These are phyloP conservation scores for Chaetomiaceae sp. DNA, from an alignment of 2,329 filamentous ascomycete genomes.

Conservation along the genomic window DNA sequence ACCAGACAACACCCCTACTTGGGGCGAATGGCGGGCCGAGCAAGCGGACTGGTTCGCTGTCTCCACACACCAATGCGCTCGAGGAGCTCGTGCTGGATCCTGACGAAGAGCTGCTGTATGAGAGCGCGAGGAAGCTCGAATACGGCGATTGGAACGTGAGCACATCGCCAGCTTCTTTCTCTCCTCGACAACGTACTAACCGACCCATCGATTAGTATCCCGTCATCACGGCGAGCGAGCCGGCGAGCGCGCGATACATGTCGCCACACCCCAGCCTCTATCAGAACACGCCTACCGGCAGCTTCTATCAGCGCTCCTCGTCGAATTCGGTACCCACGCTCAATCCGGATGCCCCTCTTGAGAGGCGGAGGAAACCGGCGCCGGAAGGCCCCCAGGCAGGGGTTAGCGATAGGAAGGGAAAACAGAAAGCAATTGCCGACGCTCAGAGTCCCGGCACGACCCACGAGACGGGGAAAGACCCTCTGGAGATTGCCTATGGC, in stretches of 20 bases:
- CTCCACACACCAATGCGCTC: slow-evolving; percentile 40
- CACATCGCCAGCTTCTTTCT: slow-evolving; percentile 31
- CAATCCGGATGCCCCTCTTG: slow-evolving; percentile 20
- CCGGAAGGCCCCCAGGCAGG: slow-evolving; percentile 22
- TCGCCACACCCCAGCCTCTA: slow-evolving; percentile 31
- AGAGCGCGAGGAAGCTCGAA: slow-evolving; percentile 64
- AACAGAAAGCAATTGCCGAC: slow-evolving; percentile 21
- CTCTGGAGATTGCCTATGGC: slow-evolving; percentile 27
- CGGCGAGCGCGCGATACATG: slow-evolving; percentile 32
- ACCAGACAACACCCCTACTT: slow-evolving; percentile 52
- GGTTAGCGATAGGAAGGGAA: slow-evolving; percentile 22
- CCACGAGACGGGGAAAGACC: slow-evolving; percentile 20
- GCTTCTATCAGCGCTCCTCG: slow-evolving; percentile 21
- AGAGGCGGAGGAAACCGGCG: slow-evolving; percentile 22
- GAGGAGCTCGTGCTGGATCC: slow-evolving; percentile 52
- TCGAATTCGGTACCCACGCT: slow-evolving; percentile 19
- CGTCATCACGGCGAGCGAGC: slow-evolving; percentile 75
- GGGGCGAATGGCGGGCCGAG: slow-evolving; percentile 42
- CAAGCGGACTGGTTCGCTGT: slow-evolving; percentile 31
- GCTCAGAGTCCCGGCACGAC: slow-evolving; percentile 13
- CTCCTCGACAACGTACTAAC: neutral
- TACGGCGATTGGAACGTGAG: slow-evolving; percentile 92
- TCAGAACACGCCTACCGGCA: slow-evolving; percentile 28
- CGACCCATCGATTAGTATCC: slow-evolving; percentile 62
- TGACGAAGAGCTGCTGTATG: slow-evolving; percentile 66